Percentiles rank a stretch among this genome's conserved stretches.
phyloP scores from a whole-genome alignment of 106 monocot species.

The Cymbidium sinense region DNA sequence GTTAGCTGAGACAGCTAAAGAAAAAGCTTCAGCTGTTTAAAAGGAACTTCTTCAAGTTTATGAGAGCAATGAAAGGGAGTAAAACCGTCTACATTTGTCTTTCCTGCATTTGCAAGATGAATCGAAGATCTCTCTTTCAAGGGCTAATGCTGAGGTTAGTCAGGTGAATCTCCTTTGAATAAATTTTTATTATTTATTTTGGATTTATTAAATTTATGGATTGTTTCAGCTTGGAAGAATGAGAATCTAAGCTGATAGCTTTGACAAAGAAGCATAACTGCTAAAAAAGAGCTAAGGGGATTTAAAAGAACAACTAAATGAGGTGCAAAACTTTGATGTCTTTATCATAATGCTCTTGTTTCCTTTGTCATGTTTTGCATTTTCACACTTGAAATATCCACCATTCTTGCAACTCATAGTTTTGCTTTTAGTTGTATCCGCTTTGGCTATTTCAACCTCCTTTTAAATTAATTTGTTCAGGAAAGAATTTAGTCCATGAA shows the following conservation, averaged over 20 bases:
- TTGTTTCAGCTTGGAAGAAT: constrained; percentile 8
- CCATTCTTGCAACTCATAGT: not conserved
- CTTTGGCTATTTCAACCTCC: not conserved
- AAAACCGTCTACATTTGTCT: constrained; percentile 1
- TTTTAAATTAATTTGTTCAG: not conserved
- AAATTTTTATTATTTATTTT: not conserved
- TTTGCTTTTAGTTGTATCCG: not conserved
- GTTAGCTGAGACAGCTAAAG: not conserved
- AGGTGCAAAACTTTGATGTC: not conserved
- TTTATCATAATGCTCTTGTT: not conserved
- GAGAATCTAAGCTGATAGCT: constrained; percentile 3
- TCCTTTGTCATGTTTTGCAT: not conserved
- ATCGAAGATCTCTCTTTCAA: not conserved
- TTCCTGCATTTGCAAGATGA: constrained; percentile 6
- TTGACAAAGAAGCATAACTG: not conserved
- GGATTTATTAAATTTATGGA: not conserved
- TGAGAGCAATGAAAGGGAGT: constrained; percentile 6
- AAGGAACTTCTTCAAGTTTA: not conserved
- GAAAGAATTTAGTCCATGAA: no score
- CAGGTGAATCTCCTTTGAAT: not conserved
- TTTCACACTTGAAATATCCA: not conserved
- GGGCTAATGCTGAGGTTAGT: constrained; percentile 6
- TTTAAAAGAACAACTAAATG: constrained; percentile 4
- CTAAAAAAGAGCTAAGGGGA: constrained; percentile 5
- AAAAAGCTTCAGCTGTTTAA: constrained; percentile 3